These are phyloP conservation scores for Talaromyces funiculosus DNA, from an alignment of 2,329 filamentous ascomycete genomes.

Conservation along the genomic window DNA sequence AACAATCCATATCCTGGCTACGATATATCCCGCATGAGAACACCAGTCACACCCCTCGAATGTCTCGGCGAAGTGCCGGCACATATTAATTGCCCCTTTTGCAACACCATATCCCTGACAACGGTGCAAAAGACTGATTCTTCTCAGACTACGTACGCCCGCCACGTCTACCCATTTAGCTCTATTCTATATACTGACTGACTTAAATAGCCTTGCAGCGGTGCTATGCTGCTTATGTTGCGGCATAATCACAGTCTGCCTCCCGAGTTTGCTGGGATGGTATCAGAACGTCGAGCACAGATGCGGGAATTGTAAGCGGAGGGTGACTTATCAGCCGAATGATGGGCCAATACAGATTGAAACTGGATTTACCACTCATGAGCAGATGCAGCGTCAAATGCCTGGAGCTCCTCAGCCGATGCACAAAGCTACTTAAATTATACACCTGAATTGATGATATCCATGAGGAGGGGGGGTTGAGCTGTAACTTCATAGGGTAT, in stretches of 20 bases:
- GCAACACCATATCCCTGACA: background rate
- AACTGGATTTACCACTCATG: background rate
- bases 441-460: background rate
- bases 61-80: background rate
- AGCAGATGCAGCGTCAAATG: background rate
- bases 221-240: background rate
- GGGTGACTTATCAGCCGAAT: background rate
- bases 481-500: background rate
- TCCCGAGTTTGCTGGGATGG: background rate
- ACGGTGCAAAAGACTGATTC: background rate
- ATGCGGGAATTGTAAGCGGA: background rate
- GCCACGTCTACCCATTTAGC: background rate
- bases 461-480: background rate
- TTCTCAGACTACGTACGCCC: background rate
- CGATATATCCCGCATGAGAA: background rate
- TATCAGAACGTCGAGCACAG: background rate
- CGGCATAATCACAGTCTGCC: background rate
- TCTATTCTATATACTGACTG: background rate
- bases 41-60: background rate
- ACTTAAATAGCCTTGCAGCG: background rate
- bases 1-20: background rate
- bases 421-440: background rate
- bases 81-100: background rate
- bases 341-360: background rate
- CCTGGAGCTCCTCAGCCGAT: background rate